phyloP scores from a whole-genome alignment of 208 protist species.

The Trypanosoma congolense region DNA sequence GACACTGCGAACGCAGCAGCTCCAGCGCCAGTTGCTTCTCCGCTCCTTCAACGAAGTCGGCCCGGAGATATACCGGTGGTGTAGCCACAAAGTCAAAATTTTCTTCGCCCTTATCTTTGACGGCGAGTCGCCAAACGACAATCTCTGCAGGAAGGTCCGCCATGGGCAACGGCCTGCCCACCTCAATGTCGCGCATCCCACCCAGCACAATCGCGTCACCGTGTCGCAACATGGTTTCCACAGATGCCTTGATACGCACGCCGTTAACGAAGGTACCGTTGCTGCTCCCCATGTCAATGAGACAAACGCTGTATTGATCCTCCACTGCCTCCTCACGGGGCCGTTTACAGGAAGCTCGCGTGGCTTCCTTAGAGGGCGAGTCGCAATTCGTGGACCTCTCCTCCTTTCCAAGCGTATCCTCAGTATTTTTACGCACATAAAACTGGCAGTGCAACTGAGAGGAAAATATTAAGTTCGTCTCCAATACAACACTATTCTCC shows the following conservation, averaged over 20 bases:
- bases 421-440: conserved; percentile 18
- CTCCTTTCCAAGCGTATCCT: not conserved
- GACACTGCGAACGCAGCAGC: no score
- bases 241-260: conserved; percentile 38
- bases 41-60: conserved; percentile 38
- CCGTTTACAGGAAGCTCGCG: not conserved
- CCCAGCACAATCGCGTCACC: conserved; percentile 74
- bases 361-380: not conserved
- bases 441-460: conserved; percentile 79
- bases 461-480: conserved; percentile 66
- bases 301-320: conserved; percentile 29
- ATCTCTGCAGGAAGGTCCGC: conserved; percentile 53
- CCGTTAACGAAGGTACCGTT: conserved; percentile 88
- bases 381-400: not conserved
- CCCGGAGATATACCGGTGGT: conserved; percentile 42
- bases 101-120: conserved; percentile 6
- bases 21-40: not conserved
- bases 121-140: conserved; percentile 59
- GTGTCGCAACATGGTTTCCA: conserved; percentile 41
- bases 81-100: conserved; percentile 45
- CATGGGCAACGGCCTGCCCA: conserved; percentile 41
- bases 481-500: conserved; percentile 60
- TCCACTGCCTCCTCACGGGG: not conserved
- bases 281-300: conserved; percentile 78
- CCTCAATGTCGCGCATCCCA: conserved; percentile 77